Percentiles rank a stretch among this genome's conserved stretches.
These are phyloP conservation scores for Thelonectria rubi DNA, from an alignment of 2,329 filamentous ascomycete species.

Conservation along the genomic window DNA sequence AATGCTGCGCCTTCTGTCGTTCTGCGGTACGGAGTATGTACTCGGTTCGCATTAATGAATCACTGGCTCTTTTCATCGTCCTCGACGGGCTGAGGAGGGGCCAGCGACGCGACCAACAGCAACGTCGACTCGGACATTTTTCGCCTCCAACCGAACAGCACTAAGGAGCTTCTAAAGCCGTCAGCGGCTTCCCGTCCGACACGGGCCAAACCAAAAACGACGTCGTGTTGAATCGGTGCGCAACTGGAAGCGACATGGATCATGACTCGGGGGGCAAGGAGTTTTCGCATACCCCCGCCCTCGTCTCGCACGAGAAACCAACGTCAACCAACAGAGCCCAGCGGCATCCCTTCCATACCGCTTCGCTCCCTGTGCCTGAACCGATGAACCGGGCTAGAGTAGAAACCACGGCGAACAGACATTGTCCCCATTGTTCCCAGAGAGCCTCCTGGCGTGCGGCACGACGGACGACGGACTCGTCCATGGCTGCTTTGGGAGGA, in stretches of 20 bases:
- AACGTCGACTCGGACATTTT: neutral
- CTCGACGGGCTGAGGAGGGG: neutral
- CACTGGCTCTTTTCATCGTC: neutral
- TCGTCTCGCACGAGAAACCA: no score
- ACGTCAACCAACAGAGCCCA: no score
- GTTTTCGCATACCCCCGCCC: neutral
- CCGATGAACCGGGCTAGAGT: no score
- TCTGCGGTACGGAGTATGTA: neutral
- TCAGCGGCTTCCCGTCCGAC: neutral
- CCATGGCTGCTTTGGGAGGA: no score
- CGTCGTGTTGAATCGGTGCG: neutral
- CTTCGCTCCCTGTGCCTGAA: no score
- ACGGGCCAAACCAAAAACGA: neutral
- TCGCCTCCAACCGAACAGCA: neutral
- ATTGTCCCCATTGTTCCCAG: no score
- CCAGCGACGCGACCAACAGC: neutral
- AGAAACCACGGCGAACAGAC: no score
- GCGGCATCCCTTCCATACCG: no score
- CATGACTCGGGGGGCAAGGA: slow-evolving; percentile 15
- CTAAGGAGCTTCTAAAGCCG: neutral
- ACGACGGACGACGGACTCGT: no score
- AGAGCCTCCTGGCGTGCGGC: no score
- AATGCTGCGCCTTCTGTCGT: neutral
- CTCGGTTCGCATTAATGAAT: slow-evolving; percentile 17
- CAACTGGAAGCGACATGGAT: slow-evolving; percentile 2